Conservation (phyloP, 176 grass and related monocot genomes). For the Oryza australiensis region DNA sequence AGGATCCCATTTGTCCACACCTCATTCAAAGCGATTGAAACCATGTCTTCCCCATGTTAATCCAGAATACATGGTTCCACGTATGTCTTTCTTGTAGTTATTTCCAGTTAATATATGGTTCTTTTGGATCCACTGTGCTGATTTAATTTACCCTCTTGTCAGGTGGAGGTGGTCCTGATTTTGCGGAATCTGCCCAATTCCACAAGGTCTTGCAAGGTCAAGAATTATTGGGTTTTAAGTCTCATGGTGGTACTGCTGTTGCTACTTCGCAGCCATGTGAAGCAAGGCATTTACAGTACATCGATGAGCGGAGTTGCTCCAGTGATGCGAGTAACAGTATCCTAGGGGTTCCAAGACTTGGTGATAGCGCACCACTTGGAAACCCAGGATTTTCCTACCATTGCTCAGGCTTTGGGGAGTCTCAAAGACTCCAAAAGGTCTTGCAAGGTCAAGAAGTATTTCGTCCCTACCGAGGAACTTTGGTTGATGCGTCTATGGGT, state of each 20-base stretch:
- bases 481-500: slow-evolving; percentile 39
- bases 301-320: slow-evolving; percentile 52
- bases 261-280: slow-evolving; percentile 57
- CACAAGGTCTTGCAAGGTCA: slow-evolving; percentile 99
- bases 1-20: slow-evolving; percentile 49
- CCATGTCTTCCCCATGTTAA: slow-evolving; percentile 45
- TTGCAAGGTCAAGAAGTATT: slow-evolving; percentile 99
- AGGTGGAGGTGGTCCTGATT: slow-evolving; percentile 77
- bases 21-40: slow-evolving; percentile 72
- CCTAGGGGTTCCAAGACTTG: slow-evolving; percentile 49
- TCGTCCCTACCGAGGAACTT: slow-evolving; percentile 47
- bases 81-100: slow-evolving; percentile 44
- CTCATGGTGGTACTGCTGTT: slow-evolving; percentile 51
- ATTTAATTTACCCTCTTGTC: slow-evolving; percentile 8
- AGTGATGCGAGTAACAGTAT: slow-evolving; percentile 41
- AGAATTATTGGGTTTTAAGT: slow-evolving; percentile 78
- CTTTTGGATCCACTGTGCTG: not conserved
- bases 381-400: slow-evolving; percentile 50
- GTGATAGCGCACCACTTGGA: slow-evolving; percentile 53
- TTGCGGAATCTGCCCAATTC: slow-evolving; percentile 74
- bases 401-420: slow-evolving; percentile 86
- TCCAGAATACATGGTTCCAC: slow-evolving; percentile 52
- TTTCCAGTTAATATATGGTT: not conserved
- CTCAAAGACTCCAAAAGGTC: slow-evolving; percentile 93
- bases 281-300: slow-evolving; percentile 58